Conservation (phyloP, 2,329 filamentous ascomycete species). For the Fusarium chuoi region DNA sequence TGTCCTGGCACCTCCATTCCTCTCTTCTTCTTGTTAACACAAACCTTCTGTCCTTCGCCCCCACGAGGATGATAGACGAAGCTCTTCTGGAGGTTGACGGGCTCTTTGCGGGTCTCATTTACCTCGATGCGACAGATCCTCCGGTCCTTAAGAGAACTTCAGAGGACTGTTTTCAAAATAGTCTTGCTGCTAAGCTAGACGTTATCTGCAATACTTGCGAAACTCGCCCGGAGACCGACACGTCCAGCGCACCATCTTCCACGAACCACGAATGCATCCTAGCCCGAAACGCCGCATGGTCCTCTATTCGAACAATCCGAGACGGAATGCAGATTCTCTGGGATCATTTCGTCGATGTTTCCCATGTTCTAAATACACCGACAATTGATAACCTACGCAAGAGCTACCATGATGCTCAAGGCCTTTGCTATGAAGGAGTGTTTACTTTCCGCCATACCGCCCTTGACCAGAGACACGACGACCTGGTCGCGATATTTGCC, state of each 20-base stretch:
- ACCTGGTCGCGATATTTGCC: conserved; percentile 21
- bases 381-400: conserved; percentile 7
- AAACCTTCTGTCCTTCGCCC: rapidly evolving
- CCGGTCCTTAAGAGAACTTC: background rate
- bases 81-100: background rate
- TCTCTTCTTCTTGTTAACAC: background rate
- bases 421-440: conserved; percentile 18
- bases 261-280: rapidly evolving
- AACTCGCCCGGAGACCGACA: background rate
- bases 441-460: conserved; percentile 30
- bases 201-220: background rate
- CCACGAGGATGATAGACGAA: background rate
- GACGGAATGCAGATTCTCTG: conserved; percentile 17
- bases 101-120: conserved; percentile 25
- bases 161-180: background rate
- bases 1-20: background rate
- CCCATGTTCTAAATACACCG: background rate
- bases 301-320: conserved; percentile 5
- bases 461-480: background rate
- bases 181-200: background rate
- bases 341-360: conserved; percentile 1
- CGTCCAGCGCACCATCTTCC: background rate
- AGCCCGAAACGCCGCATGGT: background rate
- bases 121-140: conserved; percentile 6
- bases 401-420: conserved; percentile 12